Percentiles rank a stretch among this genome's conserved stretches.
These are phyloP conservation scores for Cenococcum geophilum DNA, from an alignment of 495 filamentous ascomycete species.

Conservation along the genomic window DNA sequence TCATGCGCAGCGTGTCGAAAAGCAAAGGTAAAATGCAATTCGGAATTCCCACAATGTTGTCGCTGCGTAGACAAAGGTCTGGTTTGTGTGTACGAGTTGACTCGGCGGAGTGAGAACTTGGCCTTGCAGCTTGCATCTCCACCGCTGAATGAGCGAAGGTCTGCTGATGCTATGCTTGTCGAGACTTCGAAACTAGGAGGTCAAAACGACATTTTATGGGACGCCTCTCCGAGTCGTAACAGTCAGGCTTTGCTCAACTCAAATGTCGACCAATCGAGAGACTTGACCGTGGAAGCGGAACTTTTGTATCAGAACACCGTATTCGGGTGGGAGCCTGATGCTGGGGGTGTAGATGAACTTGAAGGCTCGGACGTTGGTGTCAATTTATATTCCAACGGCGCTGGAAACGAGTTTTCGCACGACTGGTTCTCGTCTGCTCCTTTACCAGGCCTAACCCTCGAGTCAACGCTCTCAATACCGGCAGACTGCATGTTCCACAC, in stretches of 20 bases:
- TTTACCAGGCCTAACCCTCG: constrained; percentile 4
- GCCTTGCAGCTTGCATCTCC: constrained; percentile 1
- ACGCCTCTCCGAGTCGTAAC: neutral
- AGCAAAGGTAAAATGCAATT: constrained; percentile 4
- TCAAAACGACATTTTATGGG: neutral
- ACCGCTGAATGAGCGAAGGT: constrained; percentile 3
- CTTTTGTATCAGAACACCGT: constrained; percentile 1
- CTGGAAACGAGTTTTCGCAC: neutral
- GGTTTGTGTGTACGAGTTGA: constrained; percentile 6
- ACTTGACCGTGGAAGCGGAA: neutral
- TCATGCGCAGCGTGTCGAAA: constrained; percentile 7
- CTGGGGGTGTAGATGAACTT: constrained; percentile 1
- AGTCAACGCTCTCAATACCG: constrained; percentile 3
- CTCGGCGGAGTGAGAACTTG: constrained; percentile 4
- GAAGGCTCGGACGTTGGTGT: constrained; percentile 2
- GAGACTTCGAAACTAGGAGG: neutral
- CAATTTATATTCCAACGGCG: constrained; percentile 1
- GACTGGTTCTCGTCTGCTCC: constrained; percentile 4
- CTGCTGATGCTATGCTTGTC: constrained; percentile 3
- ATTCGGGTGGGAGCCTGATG: neutral
- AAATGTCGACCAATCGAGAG: neutral
- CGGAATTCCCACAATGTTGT: constrained; percentile 3
- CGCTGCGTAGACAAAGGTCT: neutral
- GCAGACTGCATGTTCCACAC: constrained; percentile 9
- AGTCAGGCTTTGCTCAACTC: constrained; percentile 1